Evolutionary conservation across 306 rosid species (phyloP).

Genomic region (Medicago ruthenica): DNA sequence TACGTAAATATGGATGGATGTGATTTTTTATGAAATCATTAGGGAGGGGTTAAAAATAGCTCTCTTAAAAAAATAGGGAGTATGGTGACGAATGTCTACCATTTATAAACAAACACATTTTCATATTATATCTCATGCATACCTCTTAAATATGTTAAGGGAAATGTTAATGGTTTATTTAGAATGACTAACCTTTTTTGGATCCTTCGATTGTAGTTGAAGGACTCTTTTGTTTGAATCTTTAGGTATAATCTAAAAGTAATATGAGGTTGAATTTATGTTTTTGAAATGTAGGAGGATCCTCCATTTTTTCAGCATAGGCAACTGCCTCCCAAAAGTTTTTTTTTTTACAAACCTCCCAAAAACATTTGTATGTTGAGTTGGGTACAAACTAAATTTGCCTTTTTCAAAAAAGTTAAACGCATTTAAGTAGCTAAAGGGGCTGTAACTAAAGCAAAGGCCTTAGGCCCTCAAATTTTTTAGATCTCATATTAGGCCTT

Average conservation of each 20-base stretch:
- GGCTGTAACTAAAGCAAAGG: too few relatives aligned
- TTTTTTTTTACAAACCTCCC: too few relatives aligned
- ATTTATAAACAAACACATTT: too few relatives aligned
- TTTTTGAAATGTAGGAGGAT: conserved; percentile 39
- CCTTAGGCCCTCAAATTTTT: too few relatives aligned
- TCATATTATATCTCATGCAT: too few relatives aligned
- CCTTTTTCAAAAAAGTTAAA: background rate
- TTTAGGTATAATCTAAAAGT: conserved; percentile 44
- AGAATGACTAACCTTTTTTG: conserved; percentile 4
- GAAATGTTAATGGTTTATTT: background rate
- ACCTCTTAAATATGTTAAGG: too few relatives aligned
- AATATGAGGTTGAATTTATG: conserved; percentile 20
- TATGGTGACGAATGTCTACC: too few relatives aligned
- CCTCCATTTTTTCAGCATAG: conserved; percentile 14
- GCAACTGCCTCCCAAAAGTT: conserved; percentile 17
- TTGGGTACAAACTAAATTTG: conserved; percentile 8
- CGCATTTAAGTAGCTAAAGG: background rate
- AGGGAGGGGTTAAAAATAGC: too few relatives aligned
- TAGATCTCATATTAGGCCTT: too few relatives aligned
- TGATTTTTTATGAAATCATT: too few relatives aligned
- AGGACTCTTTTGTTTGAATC: conserved; percentile 25
- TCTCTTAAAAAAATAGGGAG: too few relatives aligned
- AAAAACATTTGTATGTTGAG: background rate
- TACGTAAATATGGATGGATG: too few relatives aligned
- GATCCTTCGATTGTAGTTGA: conserved; percentile 22